Evolutionary conservation across 2,329 filamentous ascomycete genomes (phyloP).

Genomic region (Stemphylium vesicarium): DNA sequence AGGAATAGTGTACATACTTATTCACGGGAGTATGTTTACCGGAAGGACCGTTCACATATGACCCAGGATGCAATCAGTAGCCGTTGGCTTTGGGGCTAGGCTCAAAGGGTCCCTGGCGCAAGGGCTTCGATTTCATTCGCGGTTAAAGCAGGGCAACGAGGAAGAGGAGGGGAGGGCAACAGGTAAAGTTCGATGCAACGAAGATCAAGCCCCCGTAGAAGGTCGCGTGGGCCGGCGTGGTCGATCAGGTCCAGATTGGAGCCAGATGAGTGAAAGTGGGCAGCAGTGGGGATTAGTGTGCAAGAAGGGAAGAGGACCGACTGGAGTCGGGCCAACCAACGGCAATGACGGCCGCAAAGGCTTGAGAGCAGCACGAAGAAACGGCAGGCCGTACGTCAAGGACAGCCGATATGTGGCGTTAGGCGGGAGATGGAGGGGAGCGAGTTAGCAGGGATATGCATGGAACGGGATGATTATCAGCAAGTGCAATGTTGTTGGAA

Average conservation of each 20-base stretch:
- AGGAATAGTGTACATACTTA: slow-evolving; percentile 48
- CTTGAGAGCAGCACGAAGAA: slow-evolving; percentile 40
- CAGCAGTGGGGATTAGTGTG: slow-evolving; percentile 43
- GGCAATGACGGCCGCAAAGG: slow-evolving; percentile 38
- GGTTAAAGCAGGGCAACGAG: slow-evolving; percentile 41
- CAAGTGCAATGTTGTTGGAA: slow-evolving; percentile 35
- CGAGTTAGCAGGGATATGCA: slow-evolving; percentile 45
- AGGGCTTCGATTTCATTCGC: slow-evolving; percentile 43
- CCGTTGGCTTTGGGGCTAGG: slow-evolving; percentile 43
- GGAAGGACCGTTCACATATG: slow-evolving; percentile 46
- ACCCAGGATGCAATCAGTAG: slow-evolving; percentile 39
- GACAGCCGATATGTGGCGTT: slow-evolving; percentile 48
- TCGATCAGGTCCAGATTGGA: slow-evolving; percentile 43
- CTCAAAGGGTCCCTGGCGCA: slow-evolving; percentile 43
- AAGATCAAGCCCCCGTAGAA: slow-evolving; percentile 45
- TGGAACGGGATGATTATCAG: slow-evolving; percentile 40
- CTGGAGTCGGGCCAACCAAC: slow-evolving; percentile 43
- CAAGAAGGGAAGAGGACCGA: slow-evolving; percentile 46
- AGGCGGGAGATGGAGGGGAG: slow-evolving; percentile 39
- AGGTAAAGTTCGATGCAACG: slow-evolving; percentile 39
- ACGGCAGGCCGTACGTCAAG: slow-evolving; percentile 43
- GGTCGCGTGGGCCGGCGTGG: slow-evolving; percentile 45
- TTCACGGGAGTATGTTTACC: slow-evolving; percentile 36
- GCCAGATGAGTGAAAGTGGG: slow-evolving; percentile 37
- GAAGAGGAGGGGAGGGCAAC: slow-evolving; percentile 36